Conservation (phyloP, 2,329 filamentous ascomycete species). For the Domatiomyces globalis region DNA sequence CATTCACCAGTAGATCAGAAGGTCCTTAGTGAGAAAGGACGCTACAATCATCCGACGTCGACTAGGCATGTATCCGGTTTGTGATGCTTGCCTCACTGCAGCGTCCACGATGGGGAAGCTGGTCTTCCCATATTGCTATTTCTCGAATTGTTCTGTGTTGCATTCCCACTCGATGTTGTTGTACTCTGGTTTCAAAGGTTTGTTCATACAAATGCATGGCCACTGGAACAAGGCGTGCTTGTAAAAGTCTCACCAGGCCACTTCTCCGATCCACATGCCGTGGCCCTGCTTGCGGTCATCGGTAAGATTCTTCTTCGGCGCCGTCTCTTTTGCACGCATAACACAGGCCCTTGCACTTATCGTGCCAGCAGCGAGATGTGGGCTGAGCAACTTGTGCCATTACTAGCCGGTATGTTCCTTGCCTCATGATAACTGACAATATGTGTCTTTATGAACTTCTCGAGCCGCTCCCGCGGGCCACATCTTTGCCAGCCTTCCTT, state of each 20-base stretch:
- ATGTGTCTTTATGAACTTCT: slow-evolving; percentile 53
- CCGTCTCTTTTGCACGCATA: slow-evolving; percentile 45
- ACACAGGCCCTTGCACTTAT: slow-evolving; percentile 55
- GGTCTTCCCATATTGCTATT: slow-evolving; percentile 61
- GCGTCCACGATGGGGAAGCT: slow-evolving; percentile 77
- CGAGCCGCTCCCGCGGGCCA: slow-evolving; percentile 60
- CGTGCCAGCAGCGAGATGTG: slow-evolving; percentile 57
- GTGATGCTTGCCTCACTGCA: slow-evolving; percentile 62
- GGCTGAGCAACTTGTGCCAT: slow-evolving; percentile 55
- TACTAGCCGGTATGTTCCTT: slow-evolving; percentile 51
- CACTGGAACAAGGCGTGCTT: slow-evolving; percentile 71
- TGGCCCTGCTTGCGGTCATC: slow-evolving; percentile 20
- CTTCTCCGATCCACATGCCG: slow-evolving; percentile 66
- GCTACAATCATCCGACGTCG: slow-evolving; percentile 72
- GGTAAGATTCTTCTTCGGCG: slow-evolving; percentile 38
- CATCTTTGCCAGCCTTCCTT: slow-evolving; percentile 40
- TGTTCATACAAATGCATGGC: slow-evolving; percentile 62
- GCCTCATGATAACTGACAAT: slow-evolving; percentile 47
- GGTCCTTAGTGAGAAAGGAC: slow-evolving; percentile 65
- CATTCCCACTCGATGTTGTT: slow-evolving; percentile 74
- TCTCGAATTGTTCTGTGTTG: slow-evolving; percentile 50
- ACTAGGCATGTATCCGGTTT: slow-evolving; percentile 69
- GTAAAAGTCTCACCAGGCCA: slow-evolving; percentile 82
- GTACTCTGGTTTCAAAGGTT: slow-evolving; percentile 71
- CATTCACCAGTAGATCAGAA: slow-evolving; percentile 69